Evolutionary conservation across 257 asterid genomes (phyloP).

Genomic region (Haberlea rhodopensis): DNA sequence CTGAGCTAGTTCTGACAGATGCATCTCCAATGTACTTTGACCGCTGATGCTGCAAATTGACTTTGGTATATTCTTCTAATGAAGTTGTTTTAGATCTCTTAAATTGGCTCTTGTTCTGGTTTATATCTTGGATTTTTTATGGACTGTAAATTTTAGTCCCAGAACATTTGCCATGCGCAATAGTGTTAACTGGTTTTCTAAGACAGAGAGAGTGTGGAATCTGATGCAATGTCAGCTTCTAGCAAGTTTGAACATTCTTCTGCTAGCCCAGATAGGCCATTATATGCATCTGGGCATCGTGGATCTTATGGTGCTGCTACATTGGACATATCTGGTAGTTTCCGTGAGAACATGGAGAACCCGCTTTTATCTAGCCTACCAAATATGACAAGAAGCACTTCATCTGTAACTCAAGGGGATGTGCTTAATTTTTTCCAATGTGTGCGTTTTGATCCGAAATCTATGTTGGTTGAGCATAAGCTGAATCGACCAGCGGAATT

Average conservation of each 20-base stretch:
- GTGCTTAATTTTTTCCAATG: constrained; percentile 71
- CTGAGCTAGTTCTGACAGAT: constrained; percentile 5
- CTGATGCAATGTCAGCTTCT: constrained; percentile 88
- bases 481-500: constrained; percentile 68
- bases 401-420: constrained; percentile 70
- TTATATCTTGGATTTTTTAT: constrained; percentile 33
- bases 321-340: constrained; percentile 77
- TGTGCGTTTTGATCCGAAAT: constrained; percentile 83
- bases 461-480: constrained; percentile 77
- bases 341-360: constrained; percentile 71
- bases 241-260: constrained; percentile 81
- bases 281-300: constrained; percentile 71
- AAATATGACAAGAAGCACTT: constrained; percentile 67
- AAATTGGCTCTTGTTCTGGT: constrained; percentile 6
- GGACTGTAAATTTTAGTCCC: constrained; percentile 39
- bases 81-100: constrained; percentile 14
- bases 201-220: constrained; percentile 53
- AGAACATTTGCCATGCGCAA: constrained; percentile 70
- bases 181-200: constrained; percentile 60
- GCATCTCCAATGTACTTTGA: not conserved
- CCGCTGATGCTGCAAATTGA: constrained; percentile 14
- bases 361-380: constrained; percentile 71
- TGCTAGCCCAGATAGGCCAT: constrained; percentile 83
- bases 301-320: constrained; percentile 63
- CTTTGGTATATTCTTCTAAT: not conserved